Evolutionary conservation across 768 basidiomycete species (phyloP).

Genomic region (Infundibulicybe gibba): DNA sequence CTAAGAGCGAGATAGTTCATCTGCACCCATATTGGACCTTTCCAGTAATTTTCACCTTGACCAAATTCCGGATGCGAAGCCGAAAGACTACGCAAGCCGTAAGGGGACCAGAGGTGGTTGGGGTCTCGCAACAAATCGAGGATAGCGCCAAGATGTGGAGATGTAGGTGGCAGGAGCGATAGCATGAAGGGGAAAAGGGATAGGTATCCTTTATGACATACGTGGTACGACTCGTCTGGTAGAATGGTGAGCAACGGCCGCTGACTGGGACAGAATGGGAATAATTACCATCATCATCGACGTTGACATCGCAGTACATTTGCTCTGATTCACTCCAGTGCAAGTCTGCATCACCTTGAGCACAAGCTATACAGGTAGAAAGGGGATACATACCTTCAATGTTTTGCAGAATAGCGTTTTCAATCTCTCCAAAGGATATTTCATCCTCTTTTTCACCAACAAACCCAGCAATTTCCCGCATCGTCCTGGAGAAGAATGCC

Average conservation of each 20-base stretch:
- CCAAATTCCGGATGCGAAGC: slow-evolving; percentile 90
- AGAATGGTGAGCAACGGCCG: slow-evolving; percentile 1
- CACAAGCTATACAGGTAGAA: not conserved
- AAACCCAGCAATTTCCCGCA: slow-evolving; percentile 86
- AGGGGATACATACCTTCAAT: slow-evolving; percentile 65
- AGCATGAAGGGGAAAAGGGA: slow-evolving; percentile 93
- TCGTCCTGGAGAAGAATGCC: slow-evolving; percentile 92
- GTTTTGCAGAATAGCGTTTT: slow-evolving; percentile 78
- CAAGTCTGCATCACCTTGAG: slow-evolving; percentile 52
- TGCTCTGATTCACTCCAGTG: slow-evolving; percentile 88
- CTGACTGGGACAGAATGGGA: slow-evolving; percentile 1
- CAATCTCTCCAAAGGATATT: slow-evolving; percentile 70
- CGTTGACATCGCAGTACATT: slow-evolving; percentile 92
- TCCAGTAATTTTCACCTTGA: slow-evolving; percentile 95
- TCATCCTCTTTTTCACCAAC: slow-evolving; percentile 85
- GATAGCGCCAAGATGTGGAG: slow-evolving; percentile 78
- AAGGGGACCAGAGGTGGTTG: slow-evolving; percentile 86
- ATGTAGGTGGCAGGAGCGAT: slow-evolving; percentile 69
- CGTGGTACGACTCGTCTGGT: slow-evolving; percentile 85
- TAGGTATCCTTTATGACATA: slow-evolving; percentile 91
- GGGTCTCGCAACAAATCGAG: slow-evolving; percentile 80
- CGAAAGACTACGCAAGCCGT: slow-evolving; percentile 85
- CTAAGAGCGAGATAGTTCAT: slow-evolving; percentile 92
- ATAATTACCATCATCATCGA: slow-evolving; percentile 75
- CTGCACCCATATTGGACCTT: slow-evolving; percentile 94